Conservation (phyloP, 2,329 filamentous ascomycete species). For the Macrophomina phaseolina region DNA sequence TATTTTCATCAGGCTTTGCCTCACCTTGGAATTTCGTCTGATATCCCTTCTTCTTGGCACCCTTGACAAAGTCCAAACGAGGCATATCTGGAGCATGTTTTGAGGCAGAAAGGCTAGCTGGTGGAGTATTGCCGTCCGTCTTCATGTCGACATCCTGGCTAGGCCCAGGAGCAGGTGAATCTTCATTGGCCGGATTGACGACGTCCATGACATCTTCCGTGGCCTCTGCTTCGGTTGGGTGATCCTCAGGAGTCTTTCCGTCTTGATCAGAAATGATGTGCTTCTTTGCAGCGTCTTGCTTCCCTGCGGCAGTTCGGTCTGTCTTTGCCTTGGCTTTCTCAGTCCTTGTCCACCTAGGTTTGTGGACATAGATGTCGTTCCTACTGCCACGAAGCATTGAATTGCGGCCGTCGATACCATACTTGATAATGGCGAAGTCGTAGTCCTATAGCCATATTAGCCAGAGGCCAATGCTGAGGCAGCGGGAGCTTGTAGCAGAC, state of each 20-base stretch:
- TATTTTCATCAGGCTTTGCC: not conserved
- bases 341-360: not conserved
- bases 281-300: not conserved
- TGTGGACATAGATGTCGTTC: not conserved
- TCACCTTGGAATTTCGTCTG: not conserved
- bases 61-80: not conserved
- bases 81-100: not conserved
- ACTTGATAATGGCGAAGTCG: constrained; percentile 70
- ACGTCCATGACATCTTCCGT: not conserved
- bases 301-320: not conserved
- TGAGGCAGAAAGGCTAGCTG: not conserved
- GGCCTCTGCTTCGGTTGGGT: not conserved
- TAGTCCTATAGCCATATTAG: constrained; percentile 31
- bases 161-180: not conserved
- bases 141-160: constrained; percentile 1
- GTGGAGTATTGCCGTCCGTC: not conserved
- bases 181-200: not conserved
- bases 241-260: not conserved
- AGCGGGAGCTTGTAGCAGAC: constrained; percentile 33
- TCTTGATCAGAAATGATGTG: constrained; percentile 18
- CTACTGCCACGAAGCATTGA: constrained; percentile 67
- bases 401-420: constrained; percentile 83
- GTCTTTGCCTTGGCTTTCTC: constrained; percentile 2
- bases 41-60: not conserved
- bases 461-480: not conserved